Evolutionary conservation across 768 basidiomycete species (phyloP).

Genomic region (Serendipita sp.): DNA sequence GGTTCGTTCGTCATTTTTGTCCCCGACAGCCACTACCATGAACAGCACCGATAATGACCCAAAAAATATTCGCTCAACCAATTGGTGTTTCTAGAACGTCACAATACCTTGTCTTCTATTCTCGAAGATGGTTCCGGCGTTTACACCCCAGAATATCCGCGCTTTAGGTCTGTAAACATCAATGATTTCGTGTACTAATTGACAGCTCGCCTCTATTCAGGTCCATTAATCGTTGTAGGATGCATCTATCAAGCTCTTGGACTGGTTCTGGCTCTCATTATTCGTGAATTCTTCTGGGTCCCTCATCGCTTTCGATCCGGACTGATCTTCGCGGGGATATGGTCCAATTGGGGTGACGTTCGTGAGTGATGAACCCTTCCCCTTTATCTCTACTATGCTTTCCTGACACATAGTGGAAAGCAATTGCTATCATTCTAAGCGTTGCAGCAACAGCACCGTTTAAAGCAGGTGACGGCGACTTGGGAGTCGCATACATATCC

Average conservation of each 20-base stretch:
- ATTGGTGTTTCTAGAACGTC: conserved; percentile 28
- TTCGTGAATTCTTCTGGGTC: conserved; percentile 55
- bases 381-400: no score
- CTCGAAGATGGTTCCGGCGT: conserved; percentile 55
- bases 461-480: conserved; percentile 37
- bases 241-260: conserved; percentile 45
- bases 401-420: no score
- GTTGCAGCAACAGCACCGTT: conserved; percentile 49
- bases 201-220: no score
- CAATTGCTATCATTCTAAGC: conserved; percentile 49
- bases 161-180: conserved; percentile 10
- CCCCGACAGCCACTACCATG: not conserved
- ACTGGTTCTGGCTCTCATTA: conserved; percentile 33
- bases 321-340: conserved; percentile 50
- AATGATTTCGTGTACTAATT: not conserved
- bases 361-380: conserved; percentile 31
- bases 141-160: conserved; percentile 38
- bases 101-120: conserved; percentile 51
- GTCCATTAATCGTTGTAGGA: conserved; percentile 47
- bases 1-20: no score
- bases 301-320: conserved; percentile 64
- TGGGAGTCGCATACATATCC: conserved; percentile 53
- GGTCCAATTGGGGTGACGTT: conserved; percentile 55
- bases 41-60: no score
- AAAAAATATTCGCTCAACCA: not conserved